Percentiles rank a stretch among this genome's conserved stretches.
Evolutionary conservation across 352 stramenopile genomes (phyloP).

Genomic region (Lagenidium giganteum): DNA sequence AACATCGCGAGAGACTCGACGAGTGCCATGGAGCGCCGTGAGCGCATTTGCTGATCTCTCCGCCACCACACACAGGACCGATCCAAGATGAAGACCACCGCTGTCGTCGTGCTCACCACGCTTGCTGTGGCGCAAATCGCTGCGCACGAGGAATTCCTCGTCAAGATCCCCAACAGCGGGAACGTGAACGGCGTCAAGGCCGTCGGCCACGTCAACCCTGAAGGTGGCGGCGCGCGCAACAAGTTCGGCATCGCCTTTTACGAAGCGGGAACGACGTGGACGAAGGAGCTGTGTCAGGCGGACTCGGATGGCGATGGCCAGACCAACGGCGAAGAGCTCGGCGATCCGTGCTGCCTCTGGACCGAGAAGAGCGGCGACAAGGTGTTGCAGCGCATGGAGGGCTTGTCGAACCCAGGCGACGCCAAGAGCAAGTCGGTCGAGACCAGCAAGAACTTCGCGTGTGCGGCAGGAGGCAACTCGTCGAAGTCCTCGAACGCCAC

Average conservation of each 20-base stretch:
- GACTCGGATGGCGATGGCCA: slow-evolving; percentile 1
- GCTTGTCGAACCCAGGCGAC: slow-evolving; percentile 7
- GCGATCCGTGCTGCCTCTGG: slow-evolving; percentile 1
- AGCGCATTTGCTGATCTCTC: no score
- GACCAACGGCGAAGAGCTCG: slow-evolving; percentile 2
- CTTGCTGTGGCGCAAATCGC: slow-evolving; percentile 5
- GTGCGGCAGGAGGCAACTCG: no score
- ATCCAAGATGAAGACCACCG: slow-evolving; percentile 15
- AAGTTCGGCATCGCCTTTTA: slow-evolving; percentile 22
- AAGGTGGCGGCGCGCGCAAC: slow-evolving; percentile 22
- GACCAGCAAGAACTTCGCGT: no score
- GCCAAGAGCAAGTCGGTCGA: no score
- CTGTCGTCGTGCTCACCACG: slow-evolving; percentile 2
- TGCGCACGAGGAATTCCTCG: slow-evolving; percentile 14
- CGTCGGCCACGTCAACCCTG: slow-evolving; percentile 28
- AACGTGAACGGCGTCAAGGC: slow-evolving; percentile 17
- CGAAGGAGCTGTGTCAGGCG: not conserved
- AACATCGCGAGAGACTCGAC: no score
- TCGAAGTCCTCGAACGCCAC: no score
- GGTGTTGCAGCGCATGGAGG: slow-evolving; percentile 4
- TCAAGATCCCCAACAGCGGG: slow-evolving; percentile 6
- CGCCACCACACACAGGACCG: no score
- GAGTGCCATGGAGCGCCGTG: no score
- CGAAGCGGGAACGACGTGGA: slow-evolving; percentile 6
- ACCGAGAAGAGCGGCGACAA: slow-evolving; percentile 2